Evolutionary conservation across 164 flowering plant genomes (phyloP).

Genomic region (Sextonia rubra): DNA sequence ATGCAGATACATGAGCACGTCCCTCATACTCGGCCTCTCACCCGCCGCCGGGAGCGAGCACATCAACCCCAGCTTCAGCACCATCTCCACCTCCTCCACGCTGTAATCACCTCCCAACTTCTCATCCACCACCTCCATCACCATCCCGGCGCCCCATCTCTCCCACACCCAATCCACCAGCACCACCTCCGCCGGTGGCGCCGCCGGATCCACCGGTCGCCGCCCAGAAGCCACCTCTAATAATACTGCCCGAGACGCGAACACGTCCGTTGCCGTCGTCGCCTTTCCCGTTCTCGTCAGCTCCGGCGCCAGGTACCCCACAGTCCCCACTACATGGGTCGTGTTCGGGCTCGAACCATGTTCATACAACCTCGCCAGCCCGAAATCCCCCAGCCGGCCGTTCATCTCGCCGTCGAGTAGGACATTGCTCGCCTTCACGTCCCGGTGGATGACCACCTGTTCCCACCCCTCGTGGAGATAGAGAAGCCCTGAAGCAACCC

Average conservation of each 20-base stretch:
- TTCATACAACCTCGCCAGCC: slow-evolving; percentile 50
- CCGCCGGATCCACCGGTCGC: slow-evolving; percentile 49
- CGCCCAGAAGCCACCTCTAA: slow-evolving; percentile 58
- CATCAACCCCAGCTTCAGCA: slow-evolving; percentile 42
- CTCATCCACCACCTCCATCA: slow-evolving; percentile 40
- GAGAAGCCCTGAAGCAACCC: slow-evolving; percentile 54
- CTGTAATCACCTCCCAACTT: slow-evolving; percentile 28
- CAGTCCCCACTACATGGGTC: slow-evolving; percentile 54
- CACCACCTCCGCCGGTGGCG: slow-evolving; percentile 37
- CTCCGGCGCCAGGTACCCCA: slow-evolving; percentile 72
- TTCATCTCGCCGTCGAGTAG: slow-evolving; percentile 51
- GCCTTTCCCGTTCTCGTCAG: slow-evolving; percentile 50
- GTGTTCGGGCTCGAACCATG: slow-evolving; percentile 57
- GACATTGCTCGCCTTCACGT: slow-evolving; percentile 62
- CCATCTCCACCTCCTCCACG: slow-evolving; percentile 30
- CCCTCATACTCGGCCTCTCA: slow-evolving; percentile 45
- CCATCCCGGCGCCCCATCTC: slow-evolving; percentile 23
- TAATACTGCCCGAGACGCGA: slow-evolving; percentile 53
- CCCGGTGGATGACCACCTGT: slow-evolving; percentile 62
- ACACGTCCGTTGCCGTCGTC: slow-evolving; percentile 47
- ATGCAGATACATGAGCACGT: slow-evolving; percentile 45
- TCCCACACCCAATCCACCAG: slow-evolving; percentile 67
- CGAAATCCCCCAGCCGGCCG: slow-evolving; percentile 35
- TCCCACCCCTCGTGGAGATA: slow-evolving; percentile 67
- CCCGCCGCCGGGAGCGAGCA: slow-evolving; percentile 31